These are phyloP conservation scores for Yamadazyma oceani DNA, from an alignment of 1,139 yeast species.

Conservation along the genomic window DNA sequence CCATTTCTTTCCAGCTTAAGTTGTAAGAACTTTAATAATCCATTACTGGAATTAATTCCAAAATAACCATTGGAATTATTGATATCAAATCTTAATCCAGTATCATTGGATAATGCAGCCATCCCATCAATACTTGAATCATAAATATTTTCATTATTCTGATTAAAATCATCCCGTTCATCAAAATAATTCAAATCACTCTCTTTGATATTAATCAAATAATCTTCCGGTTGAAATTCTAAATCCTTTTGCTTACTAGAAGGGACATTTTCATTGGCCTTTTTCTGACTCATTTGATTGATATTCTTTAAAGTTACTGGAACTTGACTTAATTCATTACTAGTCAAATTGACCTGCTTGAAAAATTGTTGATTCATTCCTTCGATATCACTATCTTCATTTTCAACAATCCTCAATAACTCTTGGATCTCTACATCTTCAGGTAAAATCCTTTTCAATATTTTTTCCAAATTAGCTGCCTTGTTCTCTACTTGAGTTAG, in stretches of 20 bases:
- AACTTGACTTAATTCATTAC: slow-evolving; percentile 17
- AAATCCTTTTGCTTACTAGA: slow-evolving; percentile 7
- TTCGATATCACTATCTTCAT: slow-evolving; percentile 9
- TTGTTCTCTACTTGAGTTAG: slow-evolving; percentile 26
- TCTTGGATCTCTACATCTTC: slow-evolving; percentile 23
- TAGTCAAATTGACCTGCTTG: slow-evolving; percentile 19
- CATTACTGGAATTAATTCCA: slow-evolving; percentile 63
- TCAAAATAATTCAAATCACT: slow-evolving; percentile 22
- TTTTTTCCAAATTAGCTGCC: slow-evolving; percentile 18
- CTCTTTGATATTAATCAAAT: slow-evolving; percentile 20
- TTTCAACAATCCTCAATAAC: slow-evolving; percentile 16
- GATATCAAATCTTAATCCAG: slow-evolving; percentile 31
- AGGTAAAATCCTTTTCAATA: slow-evolving; percentile 19
- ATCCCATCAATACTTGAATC: slow-evolving; percentile 45
- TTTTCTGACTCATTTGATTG: slow-evolving; percentile 18
- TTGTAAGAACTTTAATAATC: slow-evolving; percentile 28
- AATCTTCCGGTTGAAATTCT: slow-evolving; percentile 23
- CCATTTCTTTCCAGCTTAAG: slow-evolving; percentile 21
- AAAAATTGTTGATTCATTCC: slow-evolving; percentile 12
- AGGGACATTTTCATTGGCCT: slow-evolving; percentile 12
- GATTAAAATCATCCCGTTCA: slow-evolving; percentile 19
- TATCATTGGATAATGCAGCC: slow-evolving; percentile 43
- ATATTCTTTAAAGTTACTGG: slow-evolving; percentile 21
- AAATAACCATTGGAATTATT: slow-evolving; percentile 56
- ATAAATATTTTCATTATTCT: slow-evolving; percentile 14